Base-by-base conservation (phyloP, 305 asterid genomes). In the Andrographis paniculata region DNA sequence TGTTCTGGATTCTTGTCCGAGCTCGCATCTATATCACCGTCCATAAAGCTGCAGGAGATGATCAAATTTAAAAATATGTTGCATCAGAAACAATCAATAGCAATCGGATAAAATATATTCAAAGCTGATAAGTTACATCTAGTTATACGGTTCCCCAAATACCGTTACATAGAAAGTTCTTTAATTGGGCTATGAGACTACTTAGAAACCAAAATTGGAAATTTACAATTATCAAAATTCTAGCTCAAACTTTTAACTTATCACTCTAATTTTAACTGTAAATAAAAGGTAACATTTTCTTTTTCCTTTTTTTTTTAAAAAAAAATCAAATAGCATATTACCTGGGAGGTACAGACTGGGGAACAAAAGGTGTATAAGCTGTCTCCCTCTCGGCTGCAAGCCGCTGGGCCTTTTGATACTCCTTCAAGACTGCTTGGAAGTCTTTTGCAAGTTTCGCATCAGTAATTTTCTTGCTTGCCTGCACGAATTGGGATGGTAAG, bases 401-500 rank as follows among this genome's bases (percentile, higher is more conserved):
- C 39, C 97, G 75, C 43, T 88, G 97, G 23, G 87, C 83, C 75
- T 84, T 88, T 62, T 88, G 97, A 70, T 84, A 88, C 75, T 84
- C 97, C 66, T 82, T 84, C 37, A 88, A 56, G 28, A 88, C 93
- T 24, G 89, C 87, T 79, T 88, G 86, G 72, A 88, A 84, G 66
- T 88, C 97, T 68, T 77, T 88, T 20, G 97, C 95, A 62, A 88
- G 97, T 72, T 88, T 88, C 22, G 94, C 97, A 68, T 84, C 97
- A 4, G 95, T 62, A 30, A 88, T 72, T 68, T 84, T 88, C 78
- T 88, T 88, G 93, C 75, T 84, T 54, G 89, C 74, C 95, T 88
- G 80, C 63, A 68, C 35, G 37, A 15, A 54, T 28, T 17, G 39
- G 45, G 36, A 50, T 35, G n/a, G 43, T 3, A 45, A n/a, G n/a